Base-by-base conservation (phyloP, 768 basidiomycete species). In the Sarcomyxa edulis region DNA sequence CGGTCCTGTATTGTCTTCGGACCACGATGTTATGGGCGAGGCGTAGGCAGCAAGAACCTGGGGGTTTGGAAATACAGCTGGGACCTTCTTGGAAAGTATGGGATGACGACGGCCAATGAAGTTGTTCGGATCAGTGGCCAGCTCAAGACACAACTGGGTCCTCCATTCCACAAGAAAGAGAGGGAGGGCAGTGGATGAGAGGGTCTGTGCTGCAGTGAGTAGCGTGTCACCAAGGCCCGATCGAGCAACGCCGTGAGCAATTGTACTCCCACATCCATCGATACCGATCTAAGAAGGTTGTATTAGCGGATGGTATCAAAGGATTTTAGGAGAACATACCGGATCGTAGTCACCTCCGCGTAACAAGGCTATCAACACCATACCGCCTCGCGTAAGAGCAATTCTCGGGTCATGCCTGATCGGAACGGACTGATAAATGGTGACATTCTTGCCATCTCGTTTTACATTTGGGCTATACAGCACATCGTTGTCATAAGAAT, bases 1-100 rank as follows among this genome's bases (percentile, higher is more conserved):
- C 12, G 32, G 32, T 15, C 11, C 19, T 11, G 12, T 11, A 19
- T 19, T 19, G 11, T 34, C 32, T n/a, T n/a, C n/a, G 12, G 32
- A 34, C 32, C 32, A 34, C 12, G 40, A 41, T 6, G 45, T 60
- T 19, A 58, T 35, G 4, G 71, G 71, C 20, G 53, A 45, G 19
- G 61, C 54, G 43, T 72, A 74, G 5, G 60, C 56, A 5, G 56
- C 48, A 9, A 74, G 44, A 14, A 69, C 52, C 4, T 56, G 45
- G 15, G 59, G 21, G 35, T 50, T 25, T 20, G 66, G 63, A 48
- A 72, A 62, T 44, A 46, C 40, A 1, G 46, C 39, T 0, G 60
- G 50, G 14, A 63, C 49, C 6, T 39, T 32, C 2, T 43, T 40
- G 1, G 66, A 60, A 19, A 66, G 45, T 4, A 45, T 37, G 15